A percentile compares a stretch with the other conserved stretches of the same genome.
Evolutionary conservation across 1,139 yeast genomes (phyloP).

Genomic region (Candida anutae): DNA sequence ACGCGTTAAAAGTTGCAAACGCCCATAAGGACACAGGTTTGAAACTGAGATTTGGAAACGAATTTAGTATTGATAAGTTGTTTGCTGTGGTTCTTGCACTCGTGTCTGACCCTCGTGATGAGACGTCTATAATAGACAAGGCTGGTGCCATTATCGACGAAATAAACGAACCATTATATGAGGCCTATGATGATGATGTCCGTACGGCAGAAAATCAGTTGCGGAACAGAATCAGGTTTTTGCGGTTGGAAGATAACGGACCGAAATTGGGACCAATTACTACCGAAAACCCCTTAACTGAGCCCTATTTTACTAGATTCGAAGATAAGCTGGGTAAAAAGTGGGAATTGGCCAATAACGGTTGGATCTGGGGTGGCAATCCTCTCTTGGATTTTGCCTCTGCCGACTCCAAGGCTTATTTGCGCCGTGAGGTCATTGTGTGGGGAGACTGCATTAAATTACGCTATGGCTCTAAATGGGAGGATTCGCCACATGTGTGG

Average conservation of each 20-base stretch:
- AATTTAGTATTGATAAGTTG: conserved; percentile 43
- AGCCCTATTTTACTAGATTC: conserved; percentile 81
- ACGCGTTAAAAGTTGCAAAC: conserved; percentile 36
- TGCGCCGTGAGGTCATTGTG: conserved; percentile 86
- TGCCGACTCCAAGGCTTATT: conserved; percentile 63
- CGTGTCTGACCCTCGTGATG: conserved; percentile 21
- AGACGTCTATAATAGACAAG: conserved; percentile 25
- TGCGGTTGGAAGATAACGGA: conserved; percentile 72
- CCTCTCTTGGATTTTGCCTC: conserved; percentile 94
- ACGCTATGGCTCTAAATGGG: conserved; percentile 68
- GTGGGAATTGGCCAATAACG: conserved; percentile 85
- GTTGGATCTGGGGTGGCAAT: conserved; percentile 98
- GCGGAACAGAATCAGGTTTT: conserved; percentile 64
- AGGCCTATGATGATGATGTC: conserved; percentile 69
- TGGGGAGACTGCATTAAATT: conserved; percentile 98
- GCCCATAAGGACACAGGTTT: conserved; percentile 16
- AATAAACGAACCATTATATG: conserved; percentile 66
- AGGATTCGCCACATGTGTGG: conserved; percentile 89
- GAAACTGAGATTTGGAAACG: conserved; percentile 42
- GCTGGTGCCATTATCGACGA: conserved; percentile 61
- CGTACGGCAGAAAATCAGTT: conserved; percentile 59
- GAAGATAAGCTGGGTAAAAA: conserved; percentile 41
- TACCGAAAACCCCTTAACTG: conserved; percentile 55
- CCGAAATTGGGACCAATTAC: conserved; percentile 67
- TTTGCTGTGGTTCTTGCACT: conserved; percentile 25